These are phyloP conservation scores for Suillus sp. DNA, from an alignment of 768 basidiomycete genomes.

Conservation along the genomic window DNA sequence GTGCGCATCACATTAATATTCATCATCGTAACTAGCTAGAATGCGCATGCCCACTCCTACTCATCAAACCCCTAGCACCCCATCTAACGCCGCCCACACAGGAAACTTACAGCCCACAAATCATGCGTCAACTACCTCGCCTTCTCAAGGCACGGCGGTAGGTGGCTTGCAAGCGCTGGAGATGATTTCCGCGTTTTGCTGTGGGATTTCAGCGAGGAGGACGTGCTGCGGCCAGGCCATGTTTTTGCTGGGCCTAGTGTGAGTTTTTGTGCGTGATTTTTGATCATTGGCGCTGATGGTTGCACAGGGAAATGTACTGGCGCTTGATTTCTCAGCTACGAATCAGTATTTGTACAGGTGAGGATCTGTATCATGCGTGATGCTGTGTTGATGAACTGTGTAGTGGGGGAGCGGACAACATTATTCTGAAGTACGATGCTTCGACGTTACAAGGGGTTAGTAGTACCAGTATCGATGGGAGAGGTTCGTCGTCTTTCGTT, in stretches of 20 bases:
- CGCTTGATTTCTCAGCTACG: slow-evolving; percentile 67
- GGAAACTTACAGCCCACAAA: slow-evolving; percentile 46
- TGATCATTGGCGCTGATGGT: slow-evolving; percentile 10
- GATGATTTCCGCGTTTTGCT: slow-evolving; percentile 61
- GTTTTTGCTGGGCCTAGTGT: slow-evolving; percentile 49
- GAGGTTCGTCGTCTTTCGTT: slow-evolving; percentile 20
- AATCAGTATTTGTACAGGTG: slow-evolving; percentile 69
- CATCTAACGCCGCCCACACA: slow-evolving; percentile 17
- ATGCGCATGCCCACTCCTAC: neutral
- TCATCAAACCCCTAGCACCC: neutral
- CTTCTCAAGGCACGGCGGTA: slow-evolving; percentile 61
- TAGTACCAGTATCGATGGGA: neutral
- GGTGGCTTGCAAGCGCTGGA: slow-evolving; percentile 69
- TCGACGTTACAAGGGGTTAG: slow-evolving; percentile 34
- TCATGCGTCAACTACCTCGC: slow-evolving; percentile 68
- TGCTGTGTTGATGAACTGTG: slow-evolving; percentile 6
- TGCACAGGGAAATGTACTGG: slow-evolving; percentile 66
- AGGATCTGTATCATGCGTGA: slow-evolving; percentile 1
- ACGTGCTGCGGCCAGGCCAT: slow-evolving; percentile 44
- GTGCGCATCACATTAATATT: slow-evolving; percentile 1
- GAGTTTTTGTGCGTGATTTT: slow-evolving; percentile 10
- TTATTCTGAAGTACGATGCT: slow-evolving; percentile 56
- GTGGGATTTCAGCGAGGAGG: slow-evolving; percentile 70
- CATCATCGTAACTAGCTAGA: neutral
- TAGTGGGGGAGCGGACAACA: slow-evolving; percentile 59